phyloP scores from a whole-genome alignment of 2,329 filamentous ascomycete species.

The Arachnomyces sp. region DNA sequence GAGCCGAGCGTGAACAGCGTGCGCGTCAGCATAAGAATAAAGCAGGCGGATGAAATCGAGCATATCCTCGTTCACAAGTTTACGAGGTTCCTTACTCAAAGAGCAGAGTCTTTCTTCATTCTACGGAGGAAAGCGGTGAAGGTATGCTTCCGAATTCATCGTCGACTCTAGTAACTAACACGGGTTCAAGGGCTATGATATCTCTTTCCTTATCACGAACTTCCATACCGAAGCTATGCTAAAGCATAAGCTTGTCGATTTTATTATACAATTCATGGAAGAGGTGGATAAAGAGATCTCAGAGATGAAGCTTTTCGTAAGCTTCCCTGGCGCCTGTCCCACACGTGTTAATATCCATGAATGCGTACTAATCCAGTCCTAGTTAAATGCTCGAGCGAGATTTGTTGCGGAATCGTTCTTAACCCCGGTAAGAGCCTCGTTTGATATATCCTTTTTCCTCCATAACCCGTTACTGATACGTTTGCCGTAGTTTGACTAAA shows the following conservation, averaged over 20 bases:
- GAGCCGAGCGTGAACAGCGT: constrained; percentile 97
- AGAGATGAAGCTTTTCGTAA: constrained; percentile 99
- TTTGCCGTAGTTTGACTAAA: constrained; percentile 23
- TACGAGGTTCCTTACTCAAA: constrained; percentile 88
- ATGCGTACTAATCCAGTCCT: constrained; percentile 24
- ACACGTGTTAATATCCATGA: neutral
- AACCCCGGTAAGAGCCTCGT: constrained; percentile 61
- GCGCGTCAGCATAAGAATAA: constrained; percentile 96
- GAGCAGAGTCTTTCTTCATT: constrained; percentile 96
- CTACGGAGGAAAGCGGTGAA: constrained; percentile 90
- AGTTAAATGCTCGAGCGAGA: constrained; percentile 93
- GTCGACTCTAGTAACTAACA: constrained; percentile 15
- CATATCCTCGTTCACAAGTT: constrained; percentile 98
- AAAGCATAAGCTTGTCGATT: constrained; percentile 98
- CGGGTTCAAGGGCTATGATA: constrained; percentile 76
- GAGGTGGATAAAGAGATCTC: constrained; percentile 99
- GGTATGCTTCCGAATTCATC: constrained; percentile 41
- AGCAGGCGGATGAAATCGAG: constrained; percentile 98
- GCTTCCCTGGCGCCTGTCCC: constrained; percentile 35
- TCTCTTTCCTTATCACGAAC: constrained; percentile 97
- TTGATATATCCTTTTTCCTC: constrained; percentile 8
- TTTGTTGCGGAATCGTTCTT: constrained; percentile 98
- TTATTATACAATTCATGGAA: constrained; percentile 99
- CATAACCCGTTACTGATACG: neutral
- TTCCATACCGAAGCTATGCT: constrained; percentile 98